Evolutionary conservation across 2,329 filamentous ascomycete genomes (phyloP), one percentile per base, ranked within the genome.

Genomic region (Talaromyces piceae): DNA sequence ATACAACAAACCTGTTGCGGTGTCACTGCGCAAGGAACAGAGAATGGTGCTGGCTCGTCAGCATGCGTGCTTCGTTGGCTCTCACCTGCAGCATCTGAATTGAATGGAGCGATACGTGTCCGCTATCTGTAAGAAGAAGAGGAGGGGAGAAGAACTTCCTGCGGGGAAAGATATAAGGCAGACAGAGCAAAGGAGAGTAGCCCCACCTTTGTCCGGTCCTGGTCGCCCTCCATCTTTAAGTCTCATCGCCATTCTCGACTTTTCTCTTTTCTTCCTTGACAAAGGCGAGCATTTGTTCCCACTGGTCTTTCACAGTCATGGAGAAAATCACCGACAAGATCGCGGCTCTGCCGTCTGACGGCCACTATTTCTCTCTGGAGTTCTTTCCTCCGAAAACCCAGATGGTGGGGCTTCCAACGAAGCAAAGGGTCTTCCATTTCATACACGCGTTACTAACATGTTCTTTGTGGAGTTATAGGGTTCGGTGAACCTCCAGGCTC

Each of bases 341-440:
- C 66, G 87, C 88, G 72, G 88, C 89, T 55, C 75, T 98, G 74
- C 87, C 88, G 69, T 80, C 85, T 57, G 82, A 88, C 70, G 81
- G 82, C 58, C 83, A 81, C 67, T 97, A 93, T 77, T 95, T 95
- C 73, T 97, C 93, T 45, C 85, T 97, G 71, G 93, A 98, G 74
- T 98, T 98, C 82, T 98, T 98, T 75, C 93, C 93, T 59, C 93
- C 93, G 57, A 98, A 97, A 77, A 98, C 93, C 44, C 79, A 86
- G 55, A 95, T 95, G 84, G 80, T 81, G 64, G 61, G 71, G 62
- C 63, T 51, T 9, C 41, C 6, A 48, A 50, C 27, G 7, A 13
- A 16, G 11, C 47, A 27, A 37, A 55, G 23, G 41, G 47, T 45
- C 30, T 44, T 54, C 37, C 23, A 9, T 48, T 18, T 12, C 11